Conservation (phyloP, 106 monocot genomes). For the Iris macrosiphon region DNA sequence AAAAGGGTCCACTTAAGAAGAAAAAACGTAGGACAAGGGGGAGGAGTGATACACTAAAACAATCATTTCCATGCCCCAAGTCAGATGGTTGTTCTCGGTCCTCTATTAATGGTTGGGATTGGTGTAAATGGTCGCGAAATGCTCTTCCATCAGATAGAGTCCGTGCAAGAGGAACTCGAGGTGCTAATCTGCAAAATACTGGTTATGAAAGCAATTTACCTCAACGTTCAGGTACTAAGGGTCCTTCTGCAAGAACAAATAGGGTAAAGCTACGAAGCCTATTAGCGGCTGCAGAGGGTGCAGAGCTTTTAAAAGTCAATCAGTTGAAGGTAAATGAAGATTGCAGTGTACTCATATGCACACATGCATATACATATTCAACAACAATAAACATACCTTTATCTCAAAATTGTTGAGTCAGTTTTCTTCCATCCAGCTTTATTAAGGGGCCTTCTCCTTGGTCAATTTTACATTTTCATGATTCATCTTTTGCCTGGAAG, state of each 20-base stretch:
- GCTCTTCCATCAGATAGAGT: constrained; percentile 72
- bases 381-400: no score
- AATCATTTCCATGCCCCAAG: constrained; percentile 47
- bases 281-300: constrained; percentile 87
- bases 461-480: no score
- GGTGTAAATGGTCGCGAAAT: constrained; percentile 79
- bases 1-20: constrained; percentile 15
- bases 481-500: no score
- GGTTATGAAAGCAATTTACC: constrained; percentile 12
- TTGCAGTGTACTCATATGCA: no score
- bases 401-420: no score
- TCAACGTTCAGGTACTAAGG: constrained; percentile 42
- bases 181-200: background rate
- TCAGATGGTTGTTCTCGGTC: constrained; percentile 86
- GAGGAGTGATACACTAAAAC: constrained; percentile 25
- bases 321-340: constrained; percentile 72
- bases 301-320: constrained; percentile 80
- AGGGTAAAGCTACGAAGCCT: constrained; percentile 80
- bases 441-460: no score
- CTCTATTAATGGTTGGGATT: constrained; percentile 88
- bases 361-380: no score
- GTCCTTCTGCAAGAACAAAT: constrained; percentile 93
- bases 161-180: constrained; percentile 40
- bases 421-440: no score
- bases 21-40: constrained; percentile 11